Conservation (phyloP, 768 basidiomycete genomes). For the Suillus americanus region DNA sequence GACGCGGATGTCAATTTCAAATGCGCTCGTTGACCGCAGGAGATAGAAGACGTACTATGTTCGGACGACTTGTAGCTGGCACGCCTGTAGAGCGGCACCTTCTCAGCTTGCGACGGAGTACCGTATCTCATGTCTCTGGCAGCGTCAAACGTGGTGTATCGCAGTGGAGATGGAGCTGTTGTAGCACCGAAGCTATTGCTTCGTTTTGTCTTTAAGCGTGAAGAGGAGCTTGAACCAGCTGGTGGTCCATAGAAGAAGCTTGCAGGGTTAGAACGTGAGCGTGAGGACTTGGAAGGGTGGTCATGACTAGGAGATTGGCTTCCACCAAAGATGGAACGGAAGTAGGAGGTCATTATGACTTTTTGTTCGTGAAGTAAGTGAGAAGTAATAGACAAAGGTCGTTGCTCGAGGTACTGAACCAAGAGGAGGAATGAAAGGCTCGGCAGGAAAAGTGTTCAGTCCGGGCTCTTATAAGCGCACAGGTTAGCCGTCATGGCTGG, state of each 20-base stretch:
- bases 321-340: conserved; percentile 48
- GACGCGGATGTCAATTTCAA: not conserved
- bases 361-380: conserved; percentile 19
- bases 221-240: conserved; percentile 19
- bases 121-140: conserved; percentile 34
- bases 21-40: conserved; percentile 8
- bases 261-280: conserved; percentile 41
- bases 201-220: conserved; percentile 36
- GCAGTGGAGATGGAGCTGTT: conserved; percentile 40
- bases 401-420: conserved; percentile 16
- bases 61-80: conserved; percentile 45
- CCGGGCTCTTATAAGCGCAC: conserved; percentile 24
- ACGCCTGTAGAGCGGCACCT: conserved; percentile 39
- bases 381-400: conserved; percentile 11
- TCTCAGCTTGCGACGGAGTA: conserved; percentile 30
- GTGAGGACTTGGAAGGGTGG: conserved; percentile 38
- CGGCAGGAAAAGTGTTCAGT: not conserved
- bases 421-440: conserved; percentile 14
- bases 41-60: conserved; percentile 37
- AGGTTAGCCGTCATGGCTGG: conserved; percentile 19
- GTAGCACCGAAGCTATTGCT: conserved; percentile 40
- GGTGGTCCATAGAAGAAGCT: conserved; percentile 40
- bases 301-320: conserved; percentile 23
- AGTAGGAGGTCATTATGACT: conserved; percentile 46
- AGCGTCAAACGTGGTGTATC: conserved; percentile 37